A percentile compares a stretch with the other conserved stretches of the same genome.
Evolutionary conservation across 208 protist species (phyloP).

Genomic region (Leishmania gerbilli): DNA sequence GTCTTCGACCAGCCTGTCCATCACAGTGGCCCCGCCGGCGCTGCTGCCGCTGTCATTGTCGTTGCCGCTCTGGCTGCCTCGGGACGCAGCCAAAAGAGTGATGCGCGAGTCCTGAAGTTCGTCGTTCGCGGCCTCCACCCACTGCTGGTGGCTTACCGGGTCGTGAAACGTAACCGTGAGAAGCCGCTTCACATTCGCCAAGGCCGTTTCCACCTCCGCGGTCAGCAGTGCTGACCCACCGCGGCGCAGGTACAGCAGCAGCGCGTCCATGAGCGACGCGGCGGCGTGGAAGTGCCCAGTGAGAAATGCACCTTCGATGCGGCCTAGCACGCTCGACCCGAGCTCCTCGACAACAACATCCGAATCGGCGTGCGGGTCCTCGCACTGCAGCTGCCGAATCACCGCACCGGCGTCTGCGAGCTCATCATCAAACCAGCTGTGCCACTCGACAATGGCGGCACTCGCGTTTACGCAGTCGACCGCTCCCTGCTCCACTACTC

Average conservation of each 20-base stretch:
- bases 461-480: conserved; percentile 48
- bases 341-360: conserved; percentile 41
- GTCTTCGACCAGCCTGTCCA: conserved; percentile 37
- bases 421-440: conserved; percentile 38
- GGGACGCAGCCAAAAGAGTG: conserved; percentile 20
- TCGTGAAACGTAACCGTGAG: conserved; percentile 36
- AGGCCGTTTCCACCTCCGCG: conserved; percentile 56
- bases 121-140: conserved; percentile 53
- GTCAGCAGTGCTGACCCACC: conserved; percentile 38
- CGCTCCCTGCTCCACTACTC: conserved; percentile 43
- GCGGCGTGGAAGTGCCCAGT: conserved; percentile 50
- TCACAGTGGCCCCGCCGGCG: conserved; percentile 3
- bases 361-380: conserved; percentile 8
- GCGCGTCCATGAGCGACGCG: conserved; percentile 57
- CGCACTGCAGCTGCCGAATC: conserved; percentile 25
- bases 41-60: not conserved
- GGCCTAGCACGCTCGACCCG: conserved; percentile 46
- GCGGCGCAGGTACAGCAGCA: conserved; percentile 50
- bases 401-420: conserved; percentile 35
- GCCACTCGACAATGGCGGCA: conserved; percentile 58
- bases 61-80: not conserved
- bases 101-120: conserved; percentile 57
- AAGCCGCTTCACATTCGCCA: conserved; percentile 67
- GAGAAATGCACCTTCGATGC: conserved; percentile 64
- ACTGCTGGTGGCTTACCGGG: conserved; percentile 30